Conservation (phyloP, 2,329 filamentous ascomycete species). For the Monilinia aucupariae region DNA sequence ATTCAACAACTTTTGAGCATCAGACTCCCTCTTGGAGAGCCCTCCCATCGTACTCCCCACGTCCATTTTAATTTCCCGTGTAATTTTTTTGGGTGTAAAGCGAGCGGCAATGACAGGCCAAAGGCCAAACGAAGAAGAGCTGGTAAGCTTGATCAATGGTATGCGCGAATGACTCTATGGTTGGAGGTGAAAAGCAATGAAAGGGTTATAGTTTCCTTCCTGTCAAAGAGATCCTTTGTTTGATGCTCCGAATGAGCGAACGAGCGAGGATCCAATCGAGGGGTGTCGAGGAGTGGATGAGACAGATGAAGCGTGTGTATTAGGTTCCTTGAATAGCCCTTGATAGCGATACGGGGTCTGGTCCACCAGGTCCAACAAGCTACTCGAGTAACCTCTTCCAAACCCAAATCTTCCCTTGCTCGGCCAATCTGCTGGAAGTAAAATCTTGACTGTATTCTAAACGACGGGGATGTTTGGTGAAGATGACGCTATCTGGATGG, state of each 20-base stretch:
- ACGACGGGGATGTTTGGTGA: background rate
- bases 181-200: background rate
- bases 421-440: background rate
- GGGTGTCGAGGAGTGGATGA: background rate
- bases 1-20: constrained; percentile 28
- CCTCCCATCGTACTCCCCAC: constrained; percentile 17
- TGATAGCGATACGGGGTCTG: constrained; percentile 9
- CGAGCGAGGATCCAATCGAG: background rate
- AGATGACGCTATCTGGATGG: background rate
- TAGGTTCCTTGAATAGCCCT: constrained; percentile 8
- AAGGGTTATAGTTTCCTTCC: background rate
- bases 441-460: background rate
- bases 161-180: background rate
- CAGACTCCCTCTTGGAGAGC: constrained; percentile 23
- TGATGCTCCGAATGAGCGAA: background rate
- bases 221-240: background rate
- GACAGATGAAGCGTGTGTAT: background rate
- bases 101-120: constrained; percentile 33
- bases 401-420: background rate
- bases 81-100: constrained; percentile 18
- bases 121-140: constrained; percentile 26
- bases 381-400: background rate
- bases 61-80: constrained; percentile 22
- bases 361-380: no score
- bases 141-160: background rate